Evolutionary conservation across 441 rosid species (phyloP).

Genomic region (Mallotus repandus): DNA sequence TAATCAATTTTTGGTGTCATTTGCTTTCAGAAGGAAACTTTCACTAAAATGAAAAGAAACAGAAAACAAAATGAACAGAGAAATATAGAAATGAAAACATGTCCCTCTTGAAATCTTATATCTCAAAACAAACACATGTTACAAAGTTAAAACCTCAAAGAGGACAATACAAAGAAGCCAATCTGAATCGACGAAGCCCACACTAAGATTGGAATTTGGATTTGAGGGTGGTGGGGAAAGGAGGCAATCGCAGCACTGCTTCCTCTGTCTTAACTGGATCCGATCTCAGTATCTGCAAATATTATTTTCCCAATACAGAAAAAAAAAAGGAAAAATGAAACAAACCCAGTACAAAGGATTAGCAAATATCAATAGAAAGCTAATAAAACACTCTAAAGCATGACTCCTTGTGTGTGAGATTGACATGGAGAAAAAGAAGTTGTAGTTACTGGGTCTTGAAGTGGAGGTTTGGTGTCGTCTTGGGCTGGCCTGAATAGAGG

Average conservation of each 20-base stretch:
- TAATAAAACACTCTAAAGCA: background rate
- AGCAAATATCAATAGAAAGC: background rate
- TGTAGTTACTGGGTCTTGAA: constrained; percentile 56
- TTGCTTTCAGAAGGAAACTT: no score
- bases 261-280: constrained; percentile 83
- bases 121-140: no score
- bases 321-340: constrained; percentile 1
- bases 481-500: constrained; percentile 52
- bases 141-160: no score
- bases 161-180: background rate
- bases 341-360: background rate
- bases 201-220: constrained; percentile 5
- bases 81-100: no score
- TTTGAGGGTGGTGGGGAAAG: constrained; percentile 25
- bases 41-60: no score
- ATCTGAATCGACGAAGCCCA: background rate
- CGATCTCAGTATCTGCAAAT: constrained; percentile 63
- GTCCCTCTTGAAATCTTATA: no score
- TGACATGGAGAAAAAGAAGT: constrained; percentile 3
- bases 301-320: background rate
- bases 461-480: constrained; percentile 61
- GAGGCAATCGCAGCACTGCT: constrained; percentile 72
- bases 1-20: no score
- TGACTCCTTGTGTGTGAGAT: background rate
- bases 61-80: no score